Percentiles rank a stretch among this genome's conserved stretches.
Evolutionary conservation across 768 basidiomycete genomes (phyloP).

Genomic region (Mycena metata): DNA sequence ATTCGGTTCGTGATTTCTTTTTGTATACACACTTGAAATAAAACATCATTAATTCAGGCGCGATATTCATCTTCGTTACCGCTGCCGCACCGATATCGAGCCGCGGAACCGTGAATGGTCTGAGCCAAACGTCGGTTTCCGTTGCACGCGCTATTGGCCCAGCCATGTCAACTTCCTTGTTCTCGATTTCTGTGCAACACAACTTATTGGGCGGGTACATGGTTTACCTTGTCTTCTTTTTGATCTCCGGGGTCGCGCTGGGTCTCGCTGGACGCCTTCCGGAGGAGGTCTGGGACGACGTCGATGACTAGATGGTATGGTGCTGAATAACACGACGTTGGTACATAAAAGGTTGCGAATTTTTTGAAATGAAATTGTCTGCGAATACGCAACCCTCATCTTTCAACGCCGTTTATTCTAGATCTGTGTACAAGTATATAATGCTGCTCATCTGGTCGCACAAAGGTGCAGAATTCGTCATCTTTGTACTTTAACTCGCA

Average conservation of each 20-base stretch:
- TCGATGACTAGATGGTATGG: constrained; percentile 23
- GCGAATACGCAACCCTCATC: too few species aligned
- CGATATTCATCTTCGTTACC: constrained; percentile 66
- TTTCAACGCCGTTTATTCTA: too few species aligned
- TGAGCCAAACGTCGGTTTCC: constrained; percentile 60
- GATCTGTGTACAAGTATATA: too few species aligned
- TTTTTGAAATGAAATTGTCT: too few species aligned
- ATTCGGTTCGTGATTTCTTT: constrained; percentile 60
- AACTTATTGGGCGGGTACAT: constrained; percentile 51
- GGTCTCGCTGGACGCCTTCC: constrained; percentile 57
- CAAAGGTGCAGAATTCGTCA: too few species aligned
- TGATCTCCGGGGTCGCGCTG: constrained; percentile 46
- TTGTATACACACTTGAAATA: too few species aligned
- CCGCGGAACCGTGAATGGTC: constrained; percentile 66
- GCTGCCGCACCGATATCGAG: constrained; percentile 63
- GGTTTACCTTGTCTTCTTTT: constrained; percentile 57
- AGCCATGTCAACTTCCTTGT: constrained; percentile 62
- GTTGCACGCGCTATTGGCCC: constrained; percentile 65
- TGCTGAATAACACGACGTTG: too few species aligned
- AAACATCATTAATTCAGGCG: constrained; percentile 47
- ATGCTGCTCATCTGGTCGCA: too few species aligned
- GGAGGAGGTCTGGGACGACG: constrained; percentile 54
- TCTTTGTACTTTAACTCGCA: too few species aligned
- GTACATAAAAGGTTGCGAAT: too few species aligned
- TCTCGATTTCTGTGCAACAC: constrained; percentile 64